Evolutionary conservation across 768 basidiomycete species (phyloP), one percentile per base, ranked within the genome.

Genomic region (Lentinula detonsa): DNA sequence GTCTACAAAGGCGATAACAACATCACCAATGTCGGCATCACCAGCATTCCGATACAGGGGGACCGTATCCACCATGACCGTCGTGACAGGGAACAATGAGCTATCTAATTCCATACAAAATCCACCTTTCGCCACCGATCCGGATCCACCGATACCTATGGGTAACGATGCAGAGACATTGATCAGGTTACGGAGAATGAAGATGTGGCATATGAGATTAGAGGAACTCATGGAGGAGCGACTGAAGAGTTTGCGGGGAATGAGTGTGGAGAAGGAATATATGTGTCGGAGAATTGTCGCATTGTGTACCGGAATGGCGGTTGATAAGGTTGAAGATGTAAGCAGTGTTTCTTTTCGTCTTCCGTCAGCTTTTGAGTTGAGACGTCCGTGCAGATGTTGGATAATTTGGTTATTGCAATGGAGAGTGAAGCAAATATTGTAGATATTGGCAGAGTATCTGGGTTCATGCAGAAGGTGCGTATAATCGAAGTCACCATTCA

Each of bases 251-350:
- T 72, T 95, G 64, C 85, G 91, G 65, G 91, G 89, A 49, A 86
- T 87, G 34, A 89, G 88, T 66, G 88, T 89, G 16, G 93, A 94
- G 74, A 93, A 90, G 74, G 91, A 95, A 70, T 88, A 90, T 67
- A 88, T 94, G 72, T 96, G 92, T 76, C 88, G 91, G 75, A 95
- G 86, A 75, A 87, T 98, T 62, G 88, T 99, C 28, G 86, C 93
- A 13, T 76, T 95, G 45, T 95, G 93, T 71, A 91, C 93, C 3
- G 90, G 91, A 21, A 87, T 95, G 51, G 85, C 90, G 2, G 80
- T 91, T 49, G 93, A 96, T 67, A 86, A 88, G 72, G 90, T 98
- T 56, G 96, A 97, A 71, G 86, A 87, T 69, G 95, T 95, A 71
- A 80, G 88, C 82, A 33, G 31, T 33, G 2, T 37, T 58, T 10